These are phyloP conservation scores for Neobulgaria alba DNA, from an alignment of 2,329 filamentous ascomycete genomes.

Conservation along the genomic window DNA sequence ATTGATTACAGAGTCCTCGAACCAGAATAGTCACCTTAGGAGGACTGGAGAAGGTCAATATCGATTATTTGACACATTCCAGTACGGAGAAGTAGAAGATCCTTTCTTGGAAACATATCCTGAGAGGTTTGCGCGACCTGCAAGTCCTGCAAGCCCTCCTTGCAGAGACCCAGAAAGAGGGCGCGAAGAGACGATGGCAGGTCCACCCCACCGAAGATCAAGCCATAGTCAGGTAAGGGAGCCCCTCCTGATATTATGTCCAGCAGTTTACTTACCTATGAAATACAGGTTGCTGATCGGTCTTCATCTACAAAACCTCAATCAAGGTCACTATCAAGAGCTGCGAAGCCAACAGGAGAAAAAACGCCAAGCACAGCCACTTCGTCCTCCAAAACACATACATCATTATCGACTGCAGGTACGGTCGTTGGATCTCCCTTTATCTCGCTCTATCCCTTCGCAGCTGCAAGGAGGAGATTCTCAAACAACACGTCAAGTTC, in stretches of 20 bases:
- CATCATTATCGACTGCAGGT: neutral
- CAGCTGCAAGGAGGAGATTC: neutral
- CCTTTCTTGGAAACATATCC: neutral
- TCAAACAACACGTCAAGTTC: neutral
- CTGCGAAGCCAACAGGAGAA: neutral
- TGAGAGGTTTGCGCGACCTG: neutral
- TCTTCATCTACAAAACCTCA: neutral
- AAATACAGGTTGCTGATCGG: neutral
- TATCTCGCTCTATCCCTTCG: neutral
- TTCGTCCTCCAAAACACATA: neutral
- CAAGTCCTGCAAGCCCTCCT: neutral
- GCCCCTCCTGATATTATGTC: neutral
- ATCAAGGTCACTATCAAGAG: neutral
- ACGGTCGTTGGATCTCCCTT: neutral
- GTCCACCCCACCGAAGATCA: neutral
- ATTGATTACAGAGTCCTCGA: neutral
- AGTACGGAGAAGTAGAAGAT: neutral
- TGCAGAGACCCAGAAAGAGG: neutral
- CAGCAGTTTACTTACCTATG: neutral
- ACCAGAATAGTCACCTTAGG: neutral
- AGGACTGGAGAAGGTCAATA: neutral
- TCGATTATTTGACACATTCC: neutral
- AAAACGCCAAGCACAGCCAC: neutral
- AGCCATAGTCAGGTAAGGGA: neutral
- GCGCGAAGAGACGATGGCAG: neutral